These are phyloP conservation scores for Byssoonygena ceratinophila DNA, from an alignment of 2,329 filamentous ascomycete genomes.

Conservation along the genomic window DNA sequence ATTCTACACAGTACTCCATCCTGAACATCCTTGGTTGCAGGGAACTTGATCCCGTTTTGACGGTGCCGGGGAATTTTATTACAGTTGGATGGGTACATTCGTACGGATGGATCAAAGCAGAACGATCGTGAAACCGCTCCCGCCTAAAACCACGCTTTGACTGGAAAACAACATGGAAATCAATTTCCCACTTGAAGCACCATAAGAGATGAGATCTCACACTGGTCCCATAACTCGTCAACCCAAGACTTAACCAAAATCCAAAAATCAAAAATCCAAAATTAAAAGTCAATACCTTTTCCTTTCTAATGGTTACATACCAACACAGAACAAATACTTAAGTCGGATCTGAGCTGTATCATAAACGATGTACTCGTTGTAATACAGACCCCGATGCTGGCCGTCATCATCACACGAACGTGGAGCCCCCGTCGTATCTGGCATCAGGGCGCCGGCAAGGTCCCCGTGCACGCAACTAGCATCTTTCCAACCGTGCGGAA, in stretches of 20 bases:
- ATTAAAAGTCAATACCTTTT: not conserved
- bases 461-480: constrained; percentile 54
- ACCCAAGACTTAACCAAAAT: not conserved
- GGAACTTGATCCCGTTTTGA: not conserved
- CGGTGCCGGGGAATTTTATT: too few species aligned
- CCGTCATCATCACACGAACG: not conserved
- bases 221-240: too few species aligned
- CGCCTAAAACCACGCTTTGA: too few species aligned
- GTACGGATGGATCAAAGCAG: not conserved
- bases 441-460: constrained; percentile 58
- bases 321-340: constrained; percentile 36
- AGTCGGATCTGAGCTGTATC: constrained; percentile 40
- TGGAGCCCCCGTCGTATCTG: constrained; percentile 20
- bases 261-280: not conserved
- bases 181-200: not conserved
- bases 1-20: too few species aligned
- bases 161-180: not conserved
- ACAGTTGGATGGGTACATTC: not conserved
- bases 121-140: too few species aligned
- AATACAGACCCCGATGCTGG: constrained; percentile 10
- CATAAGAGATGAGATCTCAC: too few species aligned
- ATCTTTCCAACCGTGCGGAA: constrained; percentile 65
- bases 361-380: constrained; percentile 43
- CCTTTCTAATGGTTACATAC: constrained; percentile 22
- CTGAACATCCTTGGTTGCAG: not conserved